A percentile compares a stretch with the other conserved stretches of the same genome.
These are phyloP conservation scores for Aspergillus kassunensis DNA, from an alignment of 495 filamentous ascomycete species.

Conservation along the genomic window DNA sequence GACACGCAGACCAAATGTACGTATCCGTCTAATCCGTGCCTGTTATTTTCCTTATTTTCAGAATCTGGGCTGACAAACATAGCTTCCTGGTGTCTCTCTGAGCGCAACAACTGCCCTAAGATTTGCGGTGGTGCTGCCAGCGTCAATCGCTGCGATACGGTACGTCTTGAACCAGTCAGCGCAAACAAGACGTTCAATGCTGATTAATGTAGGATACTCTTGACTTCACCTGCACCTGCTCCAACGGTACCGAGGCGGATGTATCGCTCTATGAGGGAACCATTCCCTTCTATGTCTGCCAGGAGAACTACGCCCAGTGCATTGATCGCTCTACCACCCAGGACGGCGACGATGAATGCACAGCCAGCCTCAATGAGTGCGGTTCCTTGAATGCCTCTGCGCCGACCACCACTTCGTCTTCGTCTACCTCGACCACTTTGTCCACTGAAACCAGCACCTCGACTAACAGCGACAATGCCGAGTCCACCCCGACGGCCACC, in stretches of 20 bases:
- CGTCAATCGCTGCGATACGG: slow-evolving; percentile 40
- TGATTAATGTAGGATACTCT: slow-evolving; percentile 34
- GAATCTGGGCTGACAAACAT: background rate
- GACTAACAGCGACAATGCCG: slow-evolving; percentile 19
- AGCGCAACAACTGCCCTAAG: slow-evolving; percentile 44
- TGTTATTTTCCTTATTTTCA: background rate
- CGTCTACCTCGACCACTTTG: slow-evolving; percentile 25
- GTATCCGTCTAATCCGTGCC: background rate
- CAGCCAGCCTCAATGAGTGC: slow-evolving; percentile 29
- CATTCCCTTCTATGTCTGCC: slow-evolving; percentile 56
- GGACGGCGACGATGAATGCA: slow-evolving; percentile 44
- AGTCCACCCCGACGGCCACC: slow-evolving; percentile 23
- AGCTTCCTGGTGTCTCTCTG: slow-evolving; percentile 44
- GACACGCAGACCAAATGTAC: slow-evolving; percentile 26
- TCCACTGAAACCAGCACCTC: slow-evolving; percentile 29
- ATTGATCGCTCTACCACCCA: slow-evolving; percentile 43
- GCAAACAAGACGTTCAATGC: background rate
- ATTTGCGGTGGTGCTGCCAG: slow-evolving; percentile 41
- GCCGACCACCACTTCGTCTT: slow-evolving; percentile 20
- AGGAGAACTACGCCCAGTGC: slow-evolving; percentile 47
- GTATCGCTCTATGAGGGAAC: slow-evolving; percentile 49
- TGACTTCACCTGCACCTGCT: slow-evolving; percentile 51
- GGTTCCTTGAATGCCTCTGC: slow-evolving; percentile 47
- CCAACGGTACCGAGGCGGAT: slow-evolving; percentile 48
- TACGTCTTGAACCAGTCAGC: slow-evolving; percentile 24